Evolutionary conservation across 1,284 basidiomycete genomes (phyloP), one percentile per base, ranked within the genome.

Genomic region (Cryptococcus jaspeensis): DNA sequence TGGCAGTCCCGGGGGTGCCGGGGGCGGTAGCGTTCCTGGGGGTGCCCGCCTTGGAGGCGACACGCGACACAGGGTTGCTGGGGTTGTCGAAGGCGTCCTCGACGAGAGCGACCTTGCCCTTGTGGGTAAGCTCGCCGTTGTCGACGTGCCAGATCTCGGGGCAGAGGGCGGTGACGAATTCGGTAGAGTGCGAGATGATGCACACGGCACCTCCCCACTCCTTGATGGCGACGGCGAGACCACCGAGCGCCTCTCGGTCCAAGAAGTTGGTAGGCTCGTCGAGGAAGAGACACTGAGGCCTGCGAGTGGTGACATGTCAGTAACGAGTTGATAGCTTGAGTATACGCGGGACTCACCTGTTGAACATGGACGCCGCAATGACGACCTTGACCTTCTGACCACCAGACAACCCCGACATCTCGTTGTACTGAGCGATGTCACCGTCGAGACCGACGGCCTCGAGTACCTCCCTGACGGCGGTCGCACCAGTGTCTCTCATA

Each of bases 381-480:
- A 95, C 92, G 46, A 96, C 85, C 81, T 98, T 98, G 79, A 98
- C 96, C 80, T 98, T 98, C 76, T 98, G 94, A 58, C 93, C 90
- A 76, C 91, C 92, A 22, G 89, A 92, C 52, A 93, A 79, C 38
- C 92, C 93, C 49, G 86, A 85, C 72, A 96, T 92, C 78, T 96
- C 93, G 75, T 96, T 95, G 80, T 96, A 96, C 77, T 95, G 92
- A 5, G 93, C 93, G 65, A 95, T 96, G 79, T 96, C 91, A 46
- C 93, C 95, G 79, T 98, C 92, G 49, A 99, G 82, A 51, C 95
- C 95, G 59, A 99, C 92, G 65, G 94, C 92, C 79, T 92, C 92
- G 55, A 94, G 81, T 70, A 92, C 89, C 78, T 92, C 91, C 66
- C 92, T 84, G 50, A 96, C 88, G 44, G 90, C 80, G 67, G 87